Base-by-base conservation (phyloP, 306 rosid genomes). In the Vicia sativa region DNA sequence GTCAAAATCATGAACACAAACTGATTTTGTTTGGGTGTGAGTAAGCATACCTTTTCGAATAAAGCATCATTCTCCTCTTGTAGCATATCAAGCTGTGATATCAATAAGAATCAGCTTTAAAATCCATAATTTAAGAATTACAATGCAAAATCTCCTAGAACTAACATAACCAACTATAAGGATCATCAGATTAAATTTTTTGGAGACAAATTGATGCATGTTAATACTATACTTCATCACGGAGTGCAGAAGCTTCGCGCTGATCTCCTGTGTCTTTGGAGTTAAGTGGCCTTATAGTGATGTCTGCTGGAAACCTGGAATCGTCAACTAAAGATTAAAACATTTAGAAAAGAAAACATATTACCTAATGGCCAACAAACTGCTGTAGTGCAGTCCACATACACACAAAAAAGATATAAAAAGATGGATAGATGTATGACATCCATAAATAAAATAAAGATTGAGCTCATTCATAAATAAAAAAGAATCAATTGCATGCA, bases 11-110 rank as follows among this genome's bases (percentile, higher is more conserved):
- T 60, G 46, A 49, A 38, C 59, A 65, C 28, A 65, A 72, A 45
- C 12, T 9, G 23, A 61, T 61, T 14, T 38, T 21, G 53, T 65
- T 59, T 71, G 34, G 54, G 61, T 44, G 41, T 21, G 43, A 50
- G 66, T 41, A 11, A 70, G 77, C 84, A 66, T 52, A 91, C 97
- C 96, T 91, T 89, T 38, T 87, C 87, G 18, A 82, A 77, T 68
- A 85, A 43, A 79, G 4, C 19, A 48, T 82, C 91, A 23, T 91
- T 87, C 77, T 89, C 97, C 72, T 91, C 97, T 78, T 87, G 91
- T 69, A 95, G 79, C 96, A 95, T 90, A 81, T 95, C 99, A 68
- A 95, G 97, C 99, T 95, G 96, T 83, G 82, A 80, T 65, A 75
- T 71, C 29, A 61, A 26, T 25, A 44, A 56, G 61, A 65, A 77